Base-by-base conservation (phyloP, 2,329 filamentous ascomycete genomes). In the Aspergillus hiratsukae region DNA sequence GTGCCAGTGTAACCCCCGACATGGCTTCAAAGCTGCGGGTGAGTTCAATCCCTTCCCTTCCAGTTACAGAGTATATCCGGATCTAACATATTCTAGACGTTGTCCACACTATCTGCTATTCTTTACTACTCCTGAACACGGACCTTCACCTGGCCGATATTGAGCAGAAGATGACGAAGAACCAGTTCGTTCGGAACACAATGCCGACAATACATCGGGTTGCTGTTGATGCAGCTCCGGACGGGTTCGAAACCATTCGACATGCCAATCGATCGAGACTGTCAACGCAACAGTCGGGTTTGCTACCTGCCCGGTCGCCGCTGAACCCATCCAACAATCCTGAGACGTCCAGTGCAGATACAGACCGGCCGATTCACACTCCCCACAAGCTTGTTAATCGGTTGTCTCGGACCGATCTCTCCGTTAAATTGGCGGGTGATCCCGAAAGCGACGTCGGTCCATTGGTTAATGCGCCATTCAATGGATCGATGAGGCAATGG, bases 91-190 rank as follows among this genome's bases (percentile, higher is more conserved):
- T 9, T 31, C 8, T 67, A 89, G 93, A 97, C 76, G 89, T 97
- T 49, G 92, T 99, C 19, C 93, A 99, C 72, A 97, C 92, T 25
- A 95, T 97, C 61, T 95, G 91, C 75, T 99, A 97, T 74, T 97
- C 94, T 1, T 86, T 99, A 61, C 87, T 99, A 69, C 81, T 99
- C 10, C 82, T 99, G 61, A 99, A 99, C 68, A 99, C 94, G 35
- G 94, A 99, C 77, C 80, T 99, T 55, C 93, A 99, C 68, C 75
- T 97, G 68, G 94, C 93, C 57, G 92, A 97, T 69, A 96, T 97
- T 64, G 91, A 96, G 59, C 86, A 89, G 66, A 96, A 96, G 78
- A 99, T 99, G 94, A 97, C 93, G 1, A 86, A 89, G 55, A 87
- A 83, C 61, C 93, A 97, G 68, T 99, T 97, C 68, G 84, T 99